Base-by-base conservation (phyloP, 768 basidiomycete species). In the Podaxis carcinomalis region DNA sequence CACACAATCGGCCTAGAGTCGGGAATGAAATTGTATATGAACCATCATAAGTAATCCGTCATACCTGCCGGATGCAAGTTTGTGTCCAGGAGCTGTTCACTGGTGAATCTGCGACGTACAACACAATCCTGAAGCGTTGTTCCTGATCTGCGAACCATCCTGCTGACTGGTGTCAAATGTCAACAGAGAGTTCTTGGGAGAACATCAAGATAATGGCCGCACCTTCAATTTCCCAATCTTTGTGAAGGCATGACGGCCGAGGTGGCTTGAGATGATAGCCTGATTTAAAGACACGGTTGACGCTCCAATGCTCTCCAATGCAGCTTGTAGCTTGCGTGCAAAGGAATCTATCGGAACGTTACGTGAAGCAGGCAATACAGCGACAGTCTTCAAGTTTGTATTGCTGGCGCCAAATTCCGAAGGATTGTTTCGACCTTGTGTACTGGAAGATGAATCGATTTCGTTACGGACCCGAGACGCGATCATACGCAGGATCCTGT, bases 41-140 rank as follows among this genome's bases (percentile, higher is more conserved):
- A 32, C 4, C 16, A 25, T 19, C 21, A 32, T 16, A 40, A 19
- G 51, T 1, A 7, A 27, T 4, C 13, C 21, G 9, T 60, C 67
- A 37, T 64, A 90, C 92, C 80, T 98, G 96, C 25, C 94, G 85
- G 63, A 99, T 95, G 71, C 95, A 98, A 0, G 95, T 98, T 73
- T 98, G 91, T 32, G 96, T 98, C 97, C 97, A 99, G 19, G 93
- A 90, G 61, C 93, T 95, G 59, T 86, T 92, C 37, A 96, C 94
- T 0, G 95, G 88, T 0, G 96, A 94, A 73, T 99, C 95, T 5
- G 92, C 96, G 35, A 99, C 93, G 69, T 98, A 98, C 14, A 99
- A 82, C 0, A 98, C 95, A 2, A 87, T 97, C 28, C 93, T 83
- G 69, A 90, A 97, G 68, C 92, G 84, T 75, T 98, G 93, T 71